These are phyloP conservation scores for Leccinum arenicola DNA, from an alignment of 768 basidiomycete genomes.

Conservation along the genomic window DNA sequence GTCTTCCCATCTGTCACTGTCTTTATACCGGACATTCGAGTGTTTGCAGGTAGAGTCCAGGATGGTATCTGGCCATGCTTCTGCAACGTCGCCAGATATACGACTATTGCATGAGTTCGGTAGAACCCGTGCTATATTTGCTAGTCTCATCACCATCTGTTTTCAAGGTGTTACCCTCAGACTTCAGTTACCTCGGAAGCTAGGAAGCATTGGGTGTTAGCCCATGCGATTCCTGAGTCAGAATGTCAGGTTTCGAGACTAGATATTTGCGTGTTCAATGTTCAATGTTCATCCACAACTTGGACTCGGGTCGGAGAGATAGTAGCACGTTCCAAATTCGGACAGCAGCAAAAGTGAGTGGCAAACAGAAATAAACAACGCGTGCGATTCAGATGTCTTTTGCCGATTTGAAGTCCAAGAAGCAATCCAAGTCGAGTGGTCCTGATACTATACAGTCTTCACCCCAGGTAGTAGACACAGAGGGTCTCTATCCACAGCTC, in stretches of 20 bases:
- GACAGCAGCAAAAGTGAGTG: no score
- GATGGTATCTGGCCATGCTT: neutral
- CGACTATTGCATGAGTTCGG: slow-evolving; percentile 4
- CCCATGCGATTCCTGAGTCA: no score
- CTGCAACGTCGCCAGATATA: slow-evolving; percentile 4
- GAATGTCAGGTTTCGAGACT: no score
- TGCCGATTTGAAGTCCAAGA: slow-evolving; percentile 28
- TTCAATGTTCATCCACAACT: no score
- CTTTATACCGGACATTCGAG: neutral
- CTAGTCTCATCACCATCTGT: no score
- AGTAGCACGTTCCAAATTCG: no score
- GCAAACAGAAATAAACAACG: no score
- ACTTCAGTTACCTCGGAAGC: no score
- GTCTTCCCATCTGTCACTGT: slow-evolving; percentile 10
- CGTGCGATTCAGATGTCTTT: slow-evolving; percentile 30
- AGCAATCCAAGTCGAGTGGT: slow-evolving; percentile 29
- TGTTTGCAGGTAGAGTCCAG: neutral
- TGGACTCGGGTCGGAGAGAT: no score
- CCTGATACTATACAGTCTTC: slow-evolving; percentile 25
- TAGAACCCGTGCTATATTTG: neutral
- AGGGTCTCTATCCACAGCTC: slow-evolving; percentile 27
- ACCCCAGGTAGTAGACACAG: slow-evolving; percentile 14
- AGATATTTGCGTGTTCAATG: no score
- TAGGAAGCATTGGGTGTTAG: no score
- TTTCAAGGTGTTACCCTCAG: no score